Percentiles rank a stretch among this genome's conserved stretches.
Evolutionary conservation across 352 stramenopile genomes (phyloP).

Genomic region (Phytophthora niederhauseri): DNA sequence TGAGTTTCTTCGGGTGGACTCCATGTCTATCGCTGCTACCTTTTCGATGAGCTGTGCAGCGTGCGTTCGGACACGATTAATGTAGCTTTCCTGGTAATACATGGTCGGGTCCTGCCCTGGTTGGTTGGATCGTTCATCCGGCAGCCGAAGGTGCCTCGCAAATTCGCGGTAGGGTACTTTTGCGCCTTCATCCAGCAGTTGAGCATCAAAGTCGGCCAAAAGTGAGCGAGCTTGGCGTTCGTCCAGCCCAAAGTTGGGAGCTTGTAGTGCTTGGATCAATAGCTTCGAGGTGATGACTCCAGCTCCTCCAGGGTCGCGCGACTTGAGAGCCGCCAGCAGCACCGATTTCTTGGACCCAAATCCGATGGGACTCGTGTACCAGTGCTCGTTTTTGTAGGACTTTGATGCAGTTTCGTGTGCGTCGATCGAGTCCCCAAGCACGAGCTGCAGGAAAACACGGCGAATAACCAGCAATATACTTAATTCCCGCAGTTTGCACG

Average conservation of each 20-base stretch:
- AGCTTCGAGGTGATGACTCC: conserved; percentile 42
- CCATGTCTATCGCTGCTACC: conserved; percentile 11
- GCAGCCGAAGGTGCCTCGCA: conserved; percentile 41
- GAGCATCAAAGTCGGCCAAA: conserved; percentile 39
- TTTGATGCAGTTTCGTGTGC: conserved; percentile 38
- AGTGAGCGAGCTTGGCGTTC: conserved; percentile 40
- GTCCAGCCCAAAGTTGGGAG: conserved; percentile 42
- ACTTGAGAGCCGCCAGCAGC: conserved; percentile 48
- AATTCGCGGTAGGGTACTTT: conserved; percentile 53
- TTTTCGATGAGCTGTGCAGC: conserved; percentile 40
- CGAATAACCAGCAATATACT: conserved; percentile 9
- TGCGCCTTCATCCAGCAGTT: conserved; percentile 25
- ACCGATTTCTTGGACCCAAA: conserved; percentile 55
- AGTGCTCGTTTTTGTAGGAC: conserved; percentile 66
- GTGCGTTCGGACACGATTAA: conserved; percentile 50
- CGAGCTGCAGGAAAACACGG: conserved; percentile 6
- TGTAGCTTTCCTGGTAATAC: conserved; percentile 54
- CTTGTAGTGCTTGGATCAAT: conserved; percentile 43
- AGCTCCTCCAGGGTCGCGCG: conserved; percentile 40
- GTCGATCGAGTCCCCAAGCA: conserved; percentile 28
- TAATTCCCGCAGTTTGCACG: background rate
- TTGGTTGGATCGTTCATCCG: conserved; percentile 14
- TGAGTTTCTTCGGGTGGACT: background rate
- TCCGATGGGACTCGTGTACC: conserved; percentile 58
- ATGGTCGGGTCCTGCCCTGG: conserved; percentile 41